Conservation (phyloP, 345 rosid genomes). For the Psidium guajava region DNA sequence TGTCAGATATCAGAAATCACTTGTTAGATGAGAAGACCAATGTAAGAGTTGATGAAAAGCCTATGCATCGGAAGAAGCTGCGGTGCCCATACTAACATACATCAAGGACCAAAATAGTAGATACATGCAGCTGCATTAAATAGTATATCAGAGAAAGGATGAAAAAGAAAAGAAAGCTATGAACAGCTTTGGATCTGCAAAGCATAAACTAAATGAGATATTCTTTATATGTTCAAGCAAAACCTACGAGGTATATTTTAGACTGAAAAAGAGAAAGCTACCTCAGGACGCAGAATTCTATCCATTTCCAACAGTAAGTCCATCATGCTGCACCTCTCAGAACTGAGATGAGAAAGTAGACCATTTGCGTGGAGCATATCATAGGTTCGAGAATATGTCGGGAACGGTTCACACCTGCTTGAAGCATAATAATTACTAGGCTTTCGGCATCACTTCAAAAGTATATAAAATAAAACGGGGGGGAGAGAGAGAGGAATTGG, state of each 20-base stretch:
- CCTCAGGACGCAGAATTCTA: conserved; percentile 95
- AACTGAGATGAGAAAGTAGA: conserved; percentile 58
- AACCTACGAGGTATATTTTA: background rate
- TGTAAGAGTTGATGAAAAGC: background rate
- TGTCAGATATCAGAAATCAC: background rate
- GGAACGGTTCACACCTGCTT: conserved; percentile 92
- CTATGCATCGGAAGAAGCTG: background rate
- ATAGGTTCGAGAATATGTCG: conserved; percentile 93
- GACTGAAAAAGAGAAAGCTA: conserved; percentile 6
- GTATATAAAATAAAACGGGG: background rate
- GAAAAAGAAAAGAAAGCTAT: background rate
- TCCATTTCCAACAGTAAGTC: conserved; percentile 90
- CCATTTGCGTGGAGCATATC: conserved; percentile 94
- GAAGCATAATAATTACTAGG: background rate
- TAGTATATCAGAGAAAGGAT: background rate
- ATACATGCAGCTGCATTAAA: background rate
- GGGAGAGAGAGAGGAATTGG: background rate
- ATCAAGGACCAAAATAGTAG: background rate
- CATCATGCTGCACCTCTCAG: conserved; percentile 60
- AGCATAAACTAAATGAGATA: background rate
- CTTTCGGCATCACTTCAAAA: background rate
- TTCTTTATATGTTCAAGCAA: background rate
- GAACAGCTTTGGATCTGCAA: background rate
- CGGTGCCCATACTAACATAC: background rate
- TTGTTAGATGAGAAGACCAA: background rate